Percentiles rank a stretch among this genome's conserved stretches.
phyloP scores from a whole-genome alignment of 805 yeast genomes.

The Saccharomycopsis sp. region DNA sequence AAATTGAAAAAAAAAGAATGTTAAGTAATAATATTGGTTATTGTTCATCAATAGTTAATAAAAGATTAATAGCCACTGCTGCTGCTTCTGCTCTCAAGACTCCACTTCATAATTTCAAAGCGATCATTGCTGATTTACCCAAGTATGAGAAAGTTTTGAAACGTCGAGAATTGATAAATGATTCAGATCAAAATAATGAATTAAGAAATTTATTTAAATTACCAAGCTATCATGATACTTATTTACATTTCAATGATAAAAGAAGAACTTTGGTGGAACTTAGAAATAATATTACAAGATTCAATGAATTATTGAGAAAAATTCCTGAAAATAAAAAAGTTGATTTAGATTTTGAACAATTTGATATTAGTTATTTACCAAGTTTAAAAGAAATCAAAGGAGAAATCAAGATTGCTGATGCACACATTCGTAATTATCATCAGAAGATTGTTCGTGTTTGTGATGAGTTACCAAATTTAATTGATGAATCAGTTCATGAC shows the following conservation, averaged over 20 bases:
- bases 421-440: constrained; percentile 2
- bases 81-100: no score
- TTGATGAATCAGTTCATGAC: constrained; percentile 37
- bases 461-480: constrained; percentile 51
- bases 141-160: no score
- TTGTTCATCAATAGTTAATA: no score
- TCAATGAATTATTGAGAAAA: neutral
- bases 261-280: neutral
- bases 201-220: no score
- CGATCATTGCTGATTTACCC: no score
- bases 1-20: no score
- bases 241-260: neutral
- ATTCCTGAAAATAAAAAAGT: neutral
- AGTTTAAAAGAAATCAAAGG: constrained; percentile 21
- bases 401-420: constrained; percentile 20
- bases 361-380: constrained; percentile 1
- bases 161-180: no score
- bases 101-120: no score
- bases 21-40: no score
- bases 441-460: constrained; percentile 22
- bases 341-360: neutral
- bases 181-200: no score
- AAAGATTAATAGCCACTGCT: no score
- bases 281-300: neutral
- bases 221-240: no score